Base-by-base conservation (phyloP, 2,329 filamentous ascomycete genomes). In the Scedosporium minutisporum region DNA sequence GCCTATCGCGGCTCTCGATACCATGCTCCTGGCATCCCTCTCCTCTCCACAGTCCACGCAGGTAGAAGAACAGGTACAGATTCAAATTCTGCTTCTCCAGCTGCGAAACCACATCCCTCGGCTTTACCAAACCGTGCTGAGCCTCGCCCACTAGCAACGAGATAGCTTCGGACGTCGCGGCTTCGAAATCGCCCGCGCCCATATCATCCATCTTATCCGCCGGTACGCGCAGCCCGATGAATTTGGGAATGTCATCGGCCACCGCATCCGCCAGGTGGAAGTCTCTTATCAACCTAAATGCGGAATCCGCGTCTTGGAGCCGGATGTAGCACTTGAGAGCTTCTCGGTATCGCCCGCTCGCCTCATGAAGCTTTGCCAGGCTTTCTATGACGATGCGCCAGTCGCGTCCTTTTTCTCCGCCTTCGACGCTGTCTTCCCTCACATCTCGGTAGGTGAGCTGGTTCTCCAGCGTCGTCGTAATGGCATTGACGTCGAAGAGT, bases 331-430 rank as follows among this genome's bases (percentile, higher is more conserved):
- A 95, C 69, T 85, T 87, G 55, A 99, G 78, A 1, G 96, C 93
- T 70, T 97, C 92, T 62, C 89, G 83, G 66, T 90, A 87, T 63
- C 90, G 87, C 0, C 91, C 90, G 67, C 87, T 89, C 7, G 90
- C 89, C 63, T 97, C 85, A 70, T 93, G 91, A 16, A 99, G 79
- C 70, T 87, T 91, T 0, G 91, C 93, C 42, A 99, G 79, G 64
- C 89, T 87, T 70, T 93, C 91, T 77, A 92, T 87, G n/a, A 99
- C 82, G 64, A 96, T 89, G 25, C 86, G 85, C 93, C 93, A 97
- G 70, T 97, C 93, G 62, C 88, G 79, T 0, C 88, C 89, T 66
- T 81, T 82, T 66, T 88, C 83, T 2, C 88, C 88, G 64, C 86
- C 86, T 69, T 95, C 88, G 42, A 93, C 77, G 58, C 87, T 90